These are phyloP conservation scores for Globisporangium acanthophoron DNA, from an alignment of 352 stramenopile species.

Conservation along the genomic window DNA sequence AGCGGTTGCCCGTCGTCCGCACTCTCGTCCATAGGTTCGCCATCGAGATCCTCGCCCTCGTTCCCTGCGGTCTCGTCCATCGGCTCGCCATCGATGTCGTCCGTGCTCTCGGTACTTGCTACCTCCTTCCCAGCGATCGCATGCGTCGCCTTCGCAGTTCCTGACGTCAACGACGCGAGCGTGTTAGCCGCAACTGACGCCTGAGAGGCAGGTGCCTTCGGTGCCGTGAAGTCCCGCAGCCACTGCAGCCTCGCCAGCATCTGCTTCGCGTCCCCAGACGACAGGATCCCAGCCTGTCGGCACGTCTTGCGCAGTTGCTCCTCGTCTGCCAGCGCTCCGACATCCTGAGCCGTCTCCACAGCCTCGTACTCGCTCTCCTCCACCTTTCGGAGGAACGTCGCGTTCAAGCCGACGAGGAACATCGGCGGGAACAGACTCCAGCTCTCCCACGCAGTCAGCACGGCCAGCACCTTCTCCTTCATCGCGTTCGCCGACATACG, in stretches of 20 bases:
- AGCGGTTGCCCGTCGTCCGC: too few species aligned
- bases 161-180: not conserved
- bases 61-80: constrained; percentile 20
- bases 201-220: constrained; percentile 11
- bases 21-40: constrained; percentile 3
- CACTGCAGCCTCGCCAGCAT: constrained; percentile 50
- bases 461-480: constrained; percentile 74
- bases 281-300: constrained; percentile 53
- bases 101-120: constrained; percentile 3
- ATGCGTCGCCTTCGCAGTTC: constrained; percentile 6
- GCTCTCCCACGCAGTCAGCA: constrained; percentile 69
- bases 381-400: constrained; percentile 71
- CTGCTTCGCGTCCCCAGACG: constrained; percentile 32
- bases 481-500: constrained; percentile 80
- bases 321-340: constrained; percentile 21
- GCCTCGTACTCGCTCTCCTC: constrained; percentile 44
- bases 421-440: constrained; percentile 77
- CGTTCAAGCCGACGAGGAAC: constrained; percentile 73
- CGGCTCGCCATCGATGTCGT: constrained; percentile 26
- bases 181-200: not conserved
- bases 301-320: constrained; percentile 66
- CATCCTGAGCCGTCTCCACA: not conserved
- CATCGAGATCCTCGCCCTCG: constrained; percentile 13
- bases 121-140: constrained; percentile 1
- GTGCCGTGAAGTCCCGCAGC: constrained; percentile 67